Evolutionary conservation across 768 basidiomycete genomes (phyloP), one percentile per base, ranked within the genome.

Genomic region (Suillus hirtellus): DNA sequence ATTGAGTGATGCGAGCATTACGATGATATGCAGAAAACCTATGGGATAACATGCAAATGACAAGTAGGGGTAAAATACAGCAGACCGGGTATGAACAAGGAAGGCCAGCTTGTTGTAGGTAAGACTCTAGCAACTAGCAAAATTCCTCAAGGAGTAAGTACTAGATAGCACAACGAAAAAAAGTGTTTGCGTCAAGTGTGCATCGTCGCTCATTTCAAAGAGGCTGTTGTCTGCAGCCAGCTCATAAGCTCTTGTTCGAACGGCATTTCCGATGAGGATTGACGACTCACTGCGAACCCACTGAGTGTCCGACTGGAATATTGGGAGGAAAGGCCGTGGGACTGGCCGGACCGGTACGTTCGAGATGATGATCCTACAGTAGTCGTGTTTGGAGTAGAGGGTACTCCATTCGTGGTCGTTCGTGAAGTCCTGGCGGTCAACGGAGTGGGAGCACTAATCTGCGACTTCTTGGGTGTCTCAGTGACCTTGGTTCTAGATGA

Each of bases 371-470:
- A 82, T 46, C 85, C 84, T 59, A 88, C 72, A 5, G 86, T 82
- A 47, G 86, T 81, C 37, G 81, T 69, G 69, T 89, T 77, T 15
- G 89, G 89, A 4, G 89, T 90, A 56, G 82, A 82, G 50, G 85
- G 81, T 46, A 79, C 72, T 38, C 83, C 83, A 62, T 80, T 82
- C 24, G 72, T 65, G 17, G 79, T 78, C 40, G 84, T 85, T 64
- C 89, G 85, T 6, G 86, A 79, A 14, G 84, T 82, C 55, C 93
- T 89, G 63, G 93, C 92, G 21, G 93, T 89, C 60, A 95, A 80
- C 1, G 93, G 92, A 3, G 93, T 93, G 8, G 93, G 93, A 14
- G 92, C 93, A 70, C 93, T 89, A 66, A 95, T 95, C 71, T 92
- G 83, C 5, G 92, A 91, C 78, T 95, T 94, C 81, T 93, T 95